Evolutionary conservation across 2,329 filamentous ascomycete species (phyloP), one percentile per base, ranked within the genome.

Genomic region (Pseudogymnoascus sp.): DNA sequence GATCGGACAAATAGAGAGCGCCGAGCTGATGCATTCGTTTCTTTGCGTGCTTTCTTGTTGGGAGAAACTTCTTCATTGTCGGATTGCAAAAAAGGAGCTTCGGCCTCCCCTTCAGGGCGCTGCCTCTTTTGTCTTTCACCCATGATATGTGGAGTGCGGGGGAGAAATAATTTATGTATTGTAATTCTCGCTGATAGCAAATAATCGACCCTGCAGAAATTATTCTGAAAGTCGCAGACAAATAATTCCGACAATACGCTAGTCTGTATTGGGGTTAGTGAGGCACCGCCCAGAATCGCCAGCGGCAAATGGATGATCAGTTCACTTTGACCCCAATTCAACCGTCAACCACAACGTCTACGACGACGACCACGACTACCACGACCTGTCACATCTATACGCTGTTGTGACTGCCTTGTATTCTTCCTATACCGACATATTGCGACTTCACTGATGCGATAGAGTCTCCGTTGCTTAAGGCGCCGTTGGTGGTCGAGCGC

Each of bases 1-100:
- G 90, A 92, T 69, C 93, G 90, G 66, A 99, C 88, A 77, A 99
- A 99, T 67, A 99, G 85, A 51, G 93, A 90, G 68, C 86, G 80
- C 66, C 82, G 75, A 35, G 72, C 71, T 31, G 67, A 67, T 13
- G 71, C 70, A 68, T 74, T 81, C 63, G 83, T 81, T 64, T 87
- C 84, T 63, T 83, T 79, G 66, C 81, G 78, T 31, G 80, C 75
- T 70, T 84, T 85, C 72, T 88, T 88, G 38, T 75, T 71, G 12
- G 78, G 75, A 44, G 72, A 70, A 41, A 65, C 65, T 60, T 65
- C 65, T 29, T 64, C 63, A 51, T 65, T 64, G 31, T 68, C 65
- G 10, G 65, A 62, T 12, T 59, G 51, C 13, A 60, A 36, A 21
- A 65, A 31, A 38, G 62, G 59, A 25, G 62, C 64, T 35, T 67